Evolutionary conservation across 805 yeast species (phyloP), one percentile per base, ranked within the genome.

Genomic region (Teunomyces tritomae): DNA sequence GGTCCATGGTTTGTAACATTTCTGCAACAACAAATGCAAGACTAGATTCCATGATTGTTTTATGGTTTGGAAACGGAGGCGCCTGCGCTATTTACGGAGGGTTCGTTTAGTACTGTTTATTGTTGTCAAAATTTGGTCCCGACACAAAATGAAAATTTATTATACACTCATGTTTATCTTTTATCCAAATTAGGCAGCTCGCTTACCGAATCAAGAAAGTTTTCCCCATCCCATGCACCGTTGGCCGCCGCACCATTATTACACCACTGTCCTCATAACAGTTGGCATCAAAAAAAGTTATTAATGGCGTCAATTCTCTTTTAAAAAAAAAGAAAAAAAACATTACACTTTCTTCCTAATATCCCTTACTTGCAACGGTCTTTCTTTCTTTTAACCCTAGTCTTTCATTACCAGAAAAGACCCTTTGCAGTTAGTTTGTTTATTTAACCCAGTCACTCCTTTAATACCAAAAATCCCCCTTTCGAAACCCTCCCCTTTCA

Each of bases 401-500:
- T 46, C 50, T 26, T 39, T 47, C 52, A 26, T 49, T 49, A 14
- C 10, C n/a, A 28, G n/a, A 16, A 17, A 20, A 17, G 26, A 17
- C 47, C 33, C 36, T 26, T 29, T 11, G 17, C 29, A 28, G 9
- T 13, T 26, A 28, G 9, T 13, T 26, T 8, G 16, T 34, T 34
- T 32, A 13, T 28, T 27, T 30, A 27, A 42, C 43, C 44, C 29
- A n/a, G 14, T 29, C 44, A 7, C 13, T 35, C 44, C 29, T 44
- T 44, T 17, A 27, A 16, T 11, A 28, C 33, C 24, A 20, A 20
- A 20, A 20, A 20, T 4, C 24, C 1, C 24, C 24, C 20, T 17
- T 4, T 20, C 4, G 24, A 20, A 20, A 13, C 17, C 36, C 5
- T 24, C 10, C 36, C 10, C 24, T 8, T 2, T 6, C 4, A 32